phyloP scores from a whole-genome alignment of 805 yeast species.

The Candida golubevii region DNA sequence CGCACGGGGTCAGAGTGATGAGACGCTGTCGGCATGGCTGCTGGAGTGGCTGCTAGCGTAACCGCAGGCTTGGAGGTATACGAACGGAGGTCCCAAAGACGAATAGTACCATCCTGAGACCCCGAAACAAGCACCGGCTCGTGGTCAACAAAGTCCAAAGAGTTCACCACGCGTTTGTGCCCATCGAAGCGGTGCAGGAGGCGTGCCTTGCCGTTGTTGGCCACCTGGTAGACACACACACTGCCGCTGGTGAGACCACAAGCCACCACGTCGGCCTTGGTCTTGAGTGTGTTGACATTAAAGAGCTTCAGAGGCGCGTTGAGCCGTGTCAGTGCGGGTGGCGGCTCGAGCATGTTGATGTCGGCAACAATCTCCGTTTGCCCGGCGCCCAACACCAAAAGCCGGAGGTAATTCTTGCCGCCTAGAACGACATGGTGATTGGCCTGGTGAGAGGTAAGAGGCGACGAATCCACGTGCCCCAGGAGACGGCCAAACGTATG shows the following conservation, averaged over 20 bases:
- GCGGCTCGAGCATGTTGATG: conserved; percentile 28
- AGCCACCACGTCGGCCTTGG: conserved; percentile 31
- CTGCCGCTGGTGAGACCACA: conserved; percentile 39
- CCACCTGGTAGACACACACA: conserved; percentile 29
- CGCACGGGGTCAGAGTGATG: conserved; percentile 71
- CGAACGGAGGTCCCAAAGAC: conserved; percentile 67
- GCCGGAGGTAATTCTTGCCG: conserved; percentile 37
- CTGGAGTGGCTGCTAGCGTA: conserved; percentile 30
- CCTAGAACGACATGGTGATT: conserved; percentile 37
- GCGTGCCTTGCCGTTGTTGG: conserved; percentile 30
- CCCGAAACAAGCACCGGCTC: conserved; percentile 43
- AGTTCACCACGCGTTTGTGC: conserved; percentile 40
- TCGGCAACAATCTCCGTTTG: conserved; percentile 33
- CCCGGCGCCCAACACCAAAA: conserved; percentile 29
- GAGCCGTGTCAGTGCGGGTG: conserved; percentile 11
- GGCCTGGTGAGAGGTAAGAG: conserved; percentile 11
- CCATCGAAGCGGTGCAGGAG: conserved; percentile 29
- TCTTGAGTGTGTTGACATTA: conserved; percentile 38
- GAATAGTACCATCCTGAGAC: conserved; percentile 75
- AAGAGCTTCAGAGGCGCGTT: conserved; percentile 21
- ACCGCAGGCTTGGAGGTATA: conserved; percentile 43
- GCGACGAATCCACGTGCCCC: conserved; percentile 2
- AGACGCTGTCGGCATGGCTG: conserved; percentile 17
- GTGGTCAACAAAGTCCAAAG: conserved; percentile 33
- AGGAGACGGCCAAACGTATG: conserved; percentile 17